Conservation (phyloP, 495 filamentous ascomycete genomes). For the Penicillium malachiteum region DNA sequence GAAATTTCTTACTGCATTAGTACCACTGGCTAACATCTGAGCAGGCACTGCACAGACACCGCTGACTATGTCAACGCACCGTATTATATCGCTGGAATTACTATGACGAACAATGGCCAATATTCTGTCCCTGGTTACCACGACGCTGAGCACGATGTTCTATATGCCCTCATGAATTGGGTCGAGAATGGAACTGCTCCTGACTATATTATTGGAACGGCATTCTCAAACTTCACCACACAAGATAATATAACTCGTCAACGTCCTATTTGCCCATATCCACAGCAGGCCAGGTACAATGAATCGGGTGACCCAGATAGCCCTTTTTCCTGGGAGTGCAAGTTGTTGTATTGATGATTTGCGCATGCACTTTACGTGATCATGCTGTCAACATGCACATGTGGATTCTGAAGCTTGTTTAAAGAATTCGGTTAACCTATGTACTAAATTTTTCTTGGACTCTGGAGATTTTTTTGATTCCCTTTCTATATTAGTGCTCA, state of each 20-base stretch:
- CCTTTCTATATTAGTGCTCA: too few relatives aligned
- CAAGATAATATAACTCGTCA: background rate
- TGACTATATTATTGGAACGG: conserved; percentile 20
- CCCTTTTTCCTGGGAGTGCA: background rate
- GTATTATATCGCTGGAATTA: conserved; percentile 31
- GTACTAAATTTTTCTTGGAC: too few relatives aligned
- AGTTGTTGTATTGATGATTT: background rate
- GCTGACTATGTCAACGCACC: conserved; percentile 28
- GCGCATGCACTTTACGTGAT: too few relatives aligned
- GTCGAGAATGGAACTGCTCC: conserved; percentile 45
- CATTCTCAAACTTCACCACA: background rate
- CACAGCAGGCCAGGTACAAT: background rate
- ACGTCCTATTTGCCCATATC: background rate
- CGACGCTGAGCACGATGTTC: conserved; percentile 42
- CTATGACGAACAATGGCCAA: conserved; percentile 10
- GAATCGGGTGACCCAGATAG: background rate
- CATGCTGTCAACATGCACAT: too few relatives aligned
- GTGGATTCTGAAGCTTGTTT: too few relatives aligned
- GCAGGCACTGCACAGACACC: conserved; percentile 16
- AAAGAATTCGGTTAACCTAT: too few relatives aligned
- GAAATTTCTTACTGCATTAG: background rate
- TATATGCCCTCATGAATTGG: conserved; percentile 54
- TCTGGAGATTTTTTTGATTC: too few relatives aligned
- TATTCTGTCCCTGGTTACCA: conserved; percentile 38
- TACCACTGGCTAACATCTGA: conserved; percentile 8